Conservation (phyloP, 2,329 filamentous ascomycete genomes). For the Decorospora gaudefroyi region DNA sequence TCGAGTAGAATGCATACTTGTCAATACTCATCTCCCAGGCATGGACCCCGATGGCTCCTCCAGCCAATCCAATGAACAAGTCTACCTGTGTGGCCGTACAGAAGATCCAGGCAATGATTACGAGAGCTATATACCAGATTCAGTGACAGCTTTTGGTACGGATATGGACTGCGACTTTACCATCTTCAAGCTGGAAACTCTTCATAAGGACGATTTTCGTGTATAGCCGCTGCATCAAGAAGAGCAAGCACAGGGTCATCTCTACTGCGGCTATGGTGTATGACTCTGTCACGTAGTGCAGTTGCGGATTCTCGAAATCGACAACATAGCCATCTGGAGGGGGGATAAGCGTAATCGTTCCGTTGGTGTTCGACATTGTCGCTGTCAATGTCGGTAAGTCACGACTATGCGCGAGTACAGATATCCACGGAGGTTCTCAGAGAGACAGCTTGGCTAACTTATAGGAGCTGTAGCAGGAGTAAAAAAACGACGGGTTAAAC, state of each 20-base stretch:
- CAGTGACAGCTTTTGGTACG: not conserved
- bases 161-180: slow-evolving; percentile 12
- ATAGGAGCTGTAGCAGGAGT: too few relatives aligned
- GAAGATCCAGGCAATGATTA: slow-evolving; percentile 17
- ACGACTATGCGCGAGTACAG: too few relatives aligned
- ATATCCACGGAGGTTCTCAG: too few relatives aligned
- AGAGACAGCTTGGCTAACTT: too few relatives aligned
- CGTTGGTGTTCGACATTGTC: slow-evolving; percentile 20
- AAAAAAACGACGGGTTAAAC: too few relatives aligned
- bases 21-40: slow-evolving; percentile 30
- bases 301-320: slow-evolving; percentile 34
- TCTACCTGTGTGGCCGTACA: slow-evolving; percentile 14
- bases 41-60: slow-evolving; percentile 23
- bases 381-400: too few relatives aligned
- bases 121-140: slow-evolving; percentile 7
- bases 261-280: slow-evolving; percentile 31
- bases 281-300: slow-evolving; percentile 18
- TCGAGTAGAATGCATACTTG: slow-evolving; percentile 19
- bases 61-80: slow-evolving; percentile 14
- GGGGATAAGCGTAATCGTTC: slow-evolving; percentile 20
- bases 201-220: slow-evolving; percentile 29
- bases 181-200: slow-evolving; percentile 34
- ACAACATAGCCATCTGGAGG: slow-evolving; percentile 37
- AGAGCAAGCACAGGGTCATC: slow-evolving; percentile 23
- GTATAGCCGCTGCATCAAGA: slow-evolving; percentile 37